Evolutionary conservation across 352 stramenopile species (phyloP), one percentile per base, ranked within the genome.

Genomic region (Pythium aphanidermatum): DNA sequence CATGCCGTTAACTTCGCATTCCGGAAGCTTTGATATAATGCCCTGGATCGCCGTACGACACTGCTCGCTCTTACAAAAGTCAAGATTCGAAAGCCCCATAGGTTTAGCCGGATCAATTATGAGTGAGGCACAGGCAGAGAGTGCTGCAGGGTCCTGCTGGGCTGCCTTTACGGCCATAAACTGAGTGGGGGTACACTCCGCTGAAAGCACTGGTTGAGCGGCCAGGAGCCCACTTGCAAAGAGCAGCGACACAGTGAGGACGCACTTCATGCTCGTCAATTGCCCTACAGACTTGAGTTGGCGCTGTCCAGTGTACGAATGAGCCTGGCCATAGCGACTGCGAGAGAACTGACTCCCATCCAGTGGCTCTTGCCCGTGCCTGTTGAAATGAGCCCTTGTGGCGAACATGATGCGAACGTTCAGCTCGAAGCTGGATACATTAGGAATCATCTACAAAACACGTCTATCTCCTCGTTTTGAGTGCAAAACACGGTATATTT

Each of bases 381-480:
- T n/a, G n/a, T n/a, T n/a, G n/a, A n/a, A n/a, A n/a, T n/a, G n/a
- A n/a, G n/a, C n/a, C n/a, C n/a, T n/a, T n/a, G n/a, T 24, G 23
- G 33, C 39, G 39, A 39, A 51, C 31, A 21, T 38, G 34, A 27
- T 35, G 17, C 25, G 45, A 52, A 52, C 20, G 45, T 52, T 52
- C 45, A 45, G 42, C 20, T 19, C n/a, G 28, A 19, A 10, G 16
- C 42, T 49, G 29, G 42, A 29, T 27, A 20, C 21, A 49, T 40
- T n/a, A n/a, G n/a, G n/a, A n/a, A n/a, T n/a, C n/a, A n/a, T n/a
- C n/a, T n/a, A n/a, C n/a, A n/a, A n/a, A n/a, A n/a, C n/a, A n/a
- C n/a, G n/a, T n/a, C n/a, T n/a, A n/a, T n/a, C 19, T 30, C 30
- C 25, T 31, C 13, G 3, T 4, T 0, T 25, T 13, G 8, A n/a